These are phyloP conservation scores for Geosmithia flava DNA, from an alignment of 2,329 filamentous ascomycete species.

Conservation along the genomic window DNA sequence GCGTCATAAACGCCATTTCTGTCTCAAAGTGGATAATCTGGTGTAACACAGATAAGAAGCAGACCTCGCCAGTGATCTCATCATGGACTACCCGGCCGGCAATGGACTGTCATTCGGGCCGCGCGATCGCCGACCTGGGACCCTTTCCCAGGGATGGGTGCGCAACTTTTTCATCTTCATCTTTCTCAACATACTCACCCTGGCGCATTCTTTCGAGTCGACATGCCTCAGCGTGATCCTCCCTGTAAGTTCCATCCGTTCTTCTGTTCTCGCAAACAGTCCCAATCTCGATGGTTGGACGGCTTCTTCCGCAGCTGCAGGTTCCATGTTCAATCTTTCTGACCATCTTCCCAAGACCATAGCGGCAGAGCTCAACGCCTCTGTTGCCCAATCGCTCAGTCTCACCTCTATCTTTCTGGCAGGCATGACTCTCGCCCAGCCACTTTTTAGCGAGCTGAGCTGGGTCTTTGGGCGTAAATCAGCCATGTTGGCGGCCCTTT, in stretches of 20 bases:
- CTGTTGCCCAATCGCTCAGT: slow-evolving; percentile 10
- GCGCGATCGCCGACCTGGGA: neutral
- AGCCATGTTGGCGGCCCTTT: slow-evolving; percentile 8
- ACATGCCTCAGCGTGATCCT: slow-evolving; percentile 15
- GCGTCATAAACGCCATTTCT: too few species aligned
- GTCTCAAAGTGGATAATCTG: too few species aligned
- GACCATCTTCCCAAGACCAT: slow-evolving; percentile 5
- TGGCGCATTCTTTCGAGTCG: slow-evolving; percentile 12
- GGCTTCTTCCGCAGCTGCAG: neutral
- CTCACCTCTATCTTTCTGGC: slow-evolving; percentile 56
- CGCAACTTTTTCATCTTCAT: slow-evolving; percentile 8
- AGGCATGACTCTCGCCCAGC: slow-evolving; percentile 49
- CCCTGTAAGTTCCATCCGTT: slow-evolving; percentile 7
- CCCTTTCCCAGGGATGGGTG: neutral
- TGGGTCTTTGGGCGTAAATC: slow-evolving; percentile 20
- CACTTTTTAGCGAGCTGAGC: slow-evolving; percentile 24
- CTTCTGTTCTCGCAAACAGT: neutral
- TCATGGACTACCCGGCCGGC: too few species aligned
- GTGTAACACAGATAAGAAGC: too few species aligned
- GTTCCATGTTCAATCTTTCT: neutral
- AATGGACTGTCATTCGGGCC: too few species aligned
- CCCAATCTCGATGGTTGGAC: too few species aligned
- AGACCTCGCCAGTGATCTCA: too few species aligned
- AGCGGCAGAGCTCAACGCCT: slow-evolving; percentile 11
- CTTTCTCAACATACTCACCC: slow-evolving; percentile 9